Evolutionary conservation across 768 basidiomycete species (phyloP).

Genomic region (Mycena vitilis): DNA sequence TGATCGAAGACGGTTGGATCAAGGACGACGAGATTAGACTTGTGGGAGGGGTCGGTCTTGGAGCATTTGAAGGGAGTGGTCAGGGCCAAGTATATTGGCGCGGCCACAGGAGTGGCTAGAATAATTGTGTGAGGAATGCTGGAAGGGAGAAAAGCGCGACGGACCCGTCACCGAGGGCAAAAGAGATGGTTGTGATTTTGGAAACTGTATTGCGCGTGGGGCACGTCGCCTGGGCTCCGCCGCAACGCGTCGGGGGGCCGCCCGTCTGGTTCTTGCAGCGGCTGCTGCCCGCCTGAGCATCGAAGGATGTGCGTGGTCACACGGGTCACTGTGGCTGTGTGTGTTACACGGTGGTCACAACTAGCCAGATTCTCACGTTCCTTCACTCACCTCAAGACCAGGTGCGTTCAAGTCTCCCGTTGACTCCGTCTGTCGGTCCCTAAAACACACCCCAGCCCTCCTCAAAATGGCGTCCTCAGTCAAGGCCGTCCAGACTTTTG

Average conservation of each 20-base stretch:
- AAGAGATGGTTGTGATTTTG: not conserved
- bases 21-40: slow-evolving; percentile 67
- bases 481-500: slow-evolving; percentile 98
- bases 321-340: not conserved
- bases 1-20: slow-evolving; percentile 89
- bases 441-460: slow-evolving; percentile 43
- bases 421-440: slow-evolving; percentile 29
- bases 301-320: not conserved
- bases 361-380: not conserved
- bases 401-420: slow-evolving; percentile 19
- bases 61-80: slow-evolving; percentile 65
- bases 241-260: slow-evolving; percentile 21
- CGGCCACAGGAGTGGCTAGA: slow-evolving; percentile 51
- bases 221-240: slow-evolving; percentile 2
- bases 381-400: slow-evolving; percentile 27
- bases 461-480: slow-evolving; percentile 75
- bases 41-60: slow-evolving; percentile 52
- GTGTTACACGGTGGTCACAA: not conserved
- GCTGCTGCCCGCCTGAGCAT: slow-evolving; percentile 27
- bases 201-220: not conserved
- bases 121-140: slow-evolving; percentile 9
- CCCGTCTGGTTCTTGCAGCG: slow-evolving; percentile 10
- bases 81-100: slow-evolving; percentile 72
- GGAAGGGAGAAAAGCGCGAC: not conserved
- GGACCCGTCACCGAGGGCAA: slow-evolving; percentile 20